A percentile compares a stretch with the other conserved stretches of the same genome.
Evolutionary conservation across 2,329 filamentous ascomycete species (phyloP).

Genomic region (Orbilia ellipsospora): DNA sequence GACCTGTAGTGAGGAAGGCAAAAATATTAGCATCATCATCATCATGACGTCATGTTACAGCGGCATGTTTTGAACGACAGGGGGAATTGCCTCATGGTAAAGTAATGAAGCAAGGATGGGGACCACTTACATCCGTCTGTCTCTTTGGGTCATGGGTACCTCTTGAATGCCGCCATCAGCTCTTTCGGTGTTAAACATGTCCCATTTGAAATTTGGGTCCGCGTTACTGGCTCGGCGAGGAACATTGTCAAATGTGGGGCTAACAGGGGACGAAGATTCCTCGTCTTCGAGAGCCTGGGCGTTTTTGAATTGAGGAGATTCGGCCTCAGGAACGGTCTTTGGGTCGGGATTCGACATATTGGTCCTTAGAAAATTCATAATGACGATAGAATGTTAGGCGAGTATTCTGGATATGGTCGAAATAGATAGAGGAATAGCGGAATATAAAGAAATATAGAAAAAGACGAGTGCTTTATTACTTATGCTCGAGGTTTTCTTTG

Average conservation of each 20-base stretch:
- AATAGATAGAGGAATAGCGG: neutral
- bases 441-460: neutral
- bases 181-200: conserved; percentile 42
- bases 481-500: conserved; percentile 15
- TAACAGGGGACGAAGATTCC: conserved; percentile 27
- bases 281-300: conserved; percentile 45
- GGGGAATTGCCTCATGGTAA: neutral
- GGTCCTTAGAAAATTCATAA: conserved; percentile 37
- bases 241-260: conserved; percentile 34
- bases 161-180: conserved; percentile 30
- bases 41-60: conserved; percentile 49
- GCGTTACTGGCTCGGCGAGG: conserved; percentile 23
- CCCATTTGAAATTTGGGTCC: conserved; percentile 42
- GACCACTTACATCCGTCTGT: conserved; percentile 46
- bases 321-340: conserved; percentile 40
- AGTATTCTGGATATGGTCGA: neutral
- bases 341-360: conserved; percentile 33
- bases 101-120: neutral
- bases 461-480: conserved; percentile 20
- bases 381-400: conserved; percentile 24
- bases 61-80: conserved; percentile 10
- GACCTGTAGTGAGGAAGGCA: conserved; percentile 55
- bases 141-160: conserved; percentile 15
- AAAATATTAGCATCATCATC: conserved; percentile 41
- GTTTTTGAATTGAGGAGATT: conserved; percentile 38